Base-by-base conservation (phyloP, 23 red algal genomes). In the Agarophyton chilense region DNA sequence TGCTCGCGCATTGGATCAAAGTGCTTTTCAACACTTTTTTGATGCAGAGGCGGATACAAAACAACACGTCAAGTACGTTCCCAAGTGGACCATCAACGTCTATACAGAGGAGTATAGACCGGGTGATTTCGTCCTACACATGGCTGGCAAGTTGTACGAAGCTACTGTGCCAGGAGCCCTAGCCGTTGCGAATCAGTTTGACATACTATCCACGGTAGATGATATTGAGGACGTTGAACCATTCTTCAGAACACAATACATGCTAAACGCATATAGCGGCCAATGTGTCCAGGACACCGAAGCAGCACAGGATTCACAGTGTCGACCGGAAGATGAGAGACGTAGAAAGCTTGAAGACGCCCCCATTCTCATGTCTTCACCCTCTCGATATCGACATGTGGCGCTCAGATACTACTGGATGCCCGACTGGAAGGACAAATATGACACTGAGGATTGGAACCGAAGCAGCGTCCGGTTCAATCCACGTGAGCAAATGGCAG, bases 141-240 rank as follows among this genome's bases (percentile, higher is more conserved):
- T 96, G 94, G 94, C 88, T 10, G 94, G 94, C 22, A 92, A 93
- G 35, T 32, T 96, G 33, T 81, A 92, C 44, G 94, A 96, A 75
- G 88, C 88, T 2, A 92, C 88, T 32, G 74, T 79, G 57, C n/a
- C 34, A 49, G 94, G 94, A 22, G 94, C 88, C 13, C 41, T 83
- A 43, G 94, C 94, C 4, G 45, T 96, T 22, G 94, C 88, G 32
- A 64, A 89, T 78, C 94, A 96, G 39, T 96, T 96, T 70, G 94
- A 96, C 50, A 66, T 96, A n/a, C 61, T 96, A 65, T 87, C 88
- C 32, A 76, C 45, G 13, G 68, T 80, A 25, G 53, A 63, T 13
- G 81, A 96, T n/a, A 58, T 57, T 13, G 88, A 83, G 0, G 90
- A 96, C 72, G 66, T 96, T 22, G 82, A 85, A 35, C 88, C 94